Base-by-base conservation (phyloP, 306 rosid genomes). In the Dalbergia cochinchinensis region DNA sequence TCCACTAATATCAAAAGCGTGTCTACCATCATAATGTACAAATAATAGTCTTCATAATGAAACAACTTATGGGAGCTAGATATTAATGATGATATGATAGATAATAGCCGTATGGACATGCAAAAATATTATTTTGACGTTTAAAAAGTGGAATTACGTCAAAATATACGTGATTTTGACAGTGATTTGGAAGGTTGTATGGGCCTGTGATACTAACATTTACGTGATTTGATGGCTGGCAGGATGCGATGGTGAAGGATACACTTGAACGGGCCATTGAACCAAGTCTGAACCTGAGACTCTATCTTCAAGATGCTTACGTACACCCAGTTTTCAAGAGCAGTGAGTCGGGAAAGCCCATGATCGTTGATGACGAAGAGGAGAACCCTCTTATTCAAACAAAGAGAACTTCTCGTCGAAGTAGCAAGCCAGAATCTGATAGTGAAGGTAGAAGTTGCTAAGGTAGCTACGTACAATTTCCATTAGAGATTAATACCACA, bases 181-280 rank as follows among this genome's bases (percentile, higher is more conserved):
- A 26, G 31, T 26, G 31, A 26, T 26, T 0, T 26, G 31, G 31
- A 1, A 26, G 7, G 7, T 6, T 6, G 39, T 4, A 35, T 35
- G 6, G 4, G 39, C 11, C 6, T 22, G 11, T 44, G 58, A 45
- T 50, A 15, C 35, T 77, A 31, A 69, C 8, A 15, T n/a, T 20
- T 57, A 20, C 71, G 76, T 66, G 14, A 73, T 77, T 80, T 78
- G 69, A 51, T 88, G 84, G 50, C 93, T 26, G 31, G 31, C 31
- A 91, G 98, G 97, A 94, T 39, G 97, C 99, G 15, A 89, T 91
- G 97, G 92, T 94, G 88, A 94, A 84, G 81, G 99, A 94, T 81
- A 92, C 97, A 39, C 89, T 94, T 33, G 97, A 94, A 76, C 63
- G 80, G 26, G 94, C 97, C 2, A 85, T 90, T 7, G 97, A 94